These are phyloP conservation scores for Pichia cactophila DNA, from an alignment of 1,139 yeast species.

Conservation along the genomic window DNA sequence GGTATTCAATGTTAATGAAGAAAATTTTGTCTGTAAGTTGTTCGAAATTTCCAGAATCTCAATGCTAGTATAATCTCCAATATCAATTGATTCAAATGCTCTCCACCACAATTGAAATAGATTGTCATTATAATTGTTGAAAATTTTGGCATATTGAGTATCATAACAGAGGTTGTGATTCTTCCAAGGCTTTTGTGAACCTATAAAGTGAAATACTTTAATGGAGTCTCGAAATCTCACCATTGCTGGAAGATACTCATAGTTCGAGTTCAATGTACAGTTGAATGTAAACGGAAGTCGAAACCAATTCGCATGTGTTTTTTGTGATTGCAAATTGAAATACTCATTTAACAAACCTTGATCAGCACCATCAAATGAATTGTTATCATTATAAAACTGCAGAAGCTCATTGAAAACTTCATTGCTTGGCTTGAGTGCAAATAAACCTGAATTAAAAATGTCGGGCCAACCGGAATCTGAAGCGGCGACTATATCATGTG, in stretches of 20 bases:
- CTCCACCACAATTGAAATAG: slow-evolving; percentile 36
- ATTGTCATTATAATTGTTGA: slow-evolving; percentile 14
- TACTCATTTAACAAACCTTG: slow-evolving; percentile 86
- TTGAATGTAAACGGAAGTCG: slow-evolving; percentile 75
- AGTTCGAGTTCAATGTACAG: slow-evolving; percentile 66
- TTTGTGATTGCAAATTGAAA: slow-evolving; percentile 35
- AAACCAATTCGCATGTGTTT: slow-evolving; percentile 42
- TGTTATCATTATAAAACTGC: slow-evolving; percentile 29
- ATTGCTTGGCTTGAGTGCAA: slow-evolving; percentile 55
- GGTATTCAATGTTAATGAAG: neutral
- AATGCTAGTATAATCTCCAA: slow-evolving; percentile 2
- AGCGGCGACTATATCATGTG: slow-evolving; percentile 52
- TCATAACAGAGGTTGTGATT: slow-evolving; percentile 10
- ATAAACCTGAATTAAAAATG: slow-evolving; percentile 83
- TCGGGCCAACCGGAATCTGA: slow-evolving; percentile 97
- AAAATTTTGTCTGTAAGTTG: slow-evolving; percentile 18
- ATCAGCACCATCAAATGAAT: slow-evolving; percentile 84
- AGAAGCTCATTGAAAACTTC: slow-evolving; percentile 39
- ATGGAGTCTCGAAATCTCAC: slow-evolving; percentile 49
- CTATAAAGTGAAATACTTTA: slow-evolving; percentile 73
- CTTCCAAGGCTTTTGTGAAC: slow-evolving; percentile 75
- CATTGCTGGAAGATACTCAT: slow-evolving; percentile 79
- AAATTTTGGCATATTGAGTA: slow-evolving; percentile 11
- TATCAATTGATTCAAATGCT: slow-evolving; percentile 22
- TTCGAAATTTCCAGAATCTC: slow-evolving; percentile 17